phyloP scores from a whole-genome alignment of 2,329 filamentous ascomycete species.

The Cytospora chrysosperma region DNA sequence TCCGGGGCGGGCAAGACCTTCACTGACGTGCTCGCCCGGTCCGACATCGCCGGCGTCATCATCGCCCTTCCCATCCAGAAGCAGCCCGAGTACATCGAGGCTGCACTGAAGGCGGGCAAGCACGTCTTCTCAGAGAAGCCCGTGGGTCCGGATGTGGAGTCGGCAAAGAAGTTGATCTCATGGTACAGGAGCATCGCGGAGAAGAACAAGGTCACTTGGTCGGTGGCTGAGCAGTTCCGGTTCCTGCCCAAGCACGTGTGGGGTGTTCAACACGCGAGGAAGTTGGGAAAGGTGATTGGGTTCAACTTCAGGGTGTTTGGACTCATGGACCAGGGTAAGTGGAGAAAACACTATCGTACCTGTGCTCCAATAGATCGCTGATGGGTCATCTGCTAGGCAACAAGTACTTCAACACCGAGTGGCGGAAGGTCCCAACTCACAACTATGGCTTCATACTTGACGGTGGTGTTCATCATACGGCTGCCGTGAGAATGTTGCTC shows the following conservation, averaged over 20 bases:
- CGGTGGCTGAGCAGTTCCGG: slow-evolving; percentile 69
- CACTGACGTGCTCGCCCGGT: slow-evolving; percentile 47
- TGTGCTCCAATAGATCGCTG: background rate
- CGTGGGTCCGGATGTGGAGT: slow-evolving; percentile 40
- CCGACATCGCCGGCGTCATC: slow-evolving; percentile 54
- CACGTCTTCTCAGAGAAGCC: slow-evolving; percentile 41
- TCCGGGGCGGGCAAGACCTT: slow-evolving; percentile 43
- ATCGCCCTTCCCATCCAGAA: slow-evolving; percentile 58
- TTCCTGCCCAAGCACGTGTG: slow-evolving; percentile 56
- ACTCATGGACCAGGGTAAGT: slow-evolving; percentile 36
- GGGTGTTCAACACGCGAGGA: slow-evolving; percentile 48
- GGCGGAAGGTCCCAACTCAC: slow-evolving; percentile 65
- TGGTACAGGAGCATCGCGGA: slow-evolving; percentile 37
- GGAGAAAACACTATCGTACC: background rate
- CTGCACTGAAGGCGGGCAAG: slow-evolving; percentile 56
- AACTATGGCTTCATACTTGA: slow-evolving; percentile 74
- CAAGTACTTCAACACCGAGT: slow-evolving; percentile 47
- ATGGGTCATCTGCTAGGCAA: slow-evolving; percentile 25
- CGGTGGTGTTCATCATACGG: slow-evolving; percentile 68
- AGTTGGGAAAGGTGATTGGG: slow-evolving; percentile 51
- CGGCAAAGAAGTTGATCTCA: slow-evolving; percentile 37
- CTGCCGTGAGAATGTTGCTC: slow-evolving; percentile 58
- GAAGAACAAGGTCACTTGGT: slow-evolving; percentile 42
- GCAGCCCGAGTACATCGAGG: slow-evolving; percentile 57
- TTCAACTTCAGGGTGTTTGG: slow-evolving; percentile 43